These are phyloP conservation scores for Tolypocladium ophioglossoides DNA, from an alignment of 2,329 filamentous ascomycete species.

Conservation along the genomic window DNA sequence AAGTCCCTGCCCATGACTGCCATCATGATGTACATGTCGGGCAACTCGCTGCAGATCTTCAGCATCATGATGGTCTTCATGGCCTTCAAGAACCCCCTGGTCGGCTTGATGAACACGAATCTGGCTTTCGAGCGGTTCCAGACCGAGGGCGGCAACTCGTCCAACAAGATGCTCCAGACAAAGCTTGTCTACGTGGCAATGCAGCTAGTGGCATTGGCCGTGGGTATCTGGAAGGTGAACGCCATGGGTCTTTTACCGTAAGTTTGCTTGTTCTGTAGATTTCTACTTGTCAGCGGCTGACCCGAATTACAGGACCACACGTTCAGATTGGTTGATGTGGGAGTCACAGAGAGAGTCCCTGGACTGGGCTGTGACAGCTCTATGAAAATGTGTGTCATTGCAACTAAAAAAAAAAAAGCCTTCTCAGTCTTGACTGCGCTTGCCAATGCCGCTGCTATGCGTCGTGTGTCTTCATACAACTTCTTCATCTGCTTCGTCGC, in stretches of 20 bases:
- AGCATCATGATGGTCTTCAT: constrained; percentile 99
- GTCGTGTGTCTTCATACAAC: background rate
- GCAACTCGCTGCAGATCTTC: constrained; percentile 96
- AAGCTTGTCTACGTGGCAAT: constrained; percentile 83
- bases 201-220: constrained; percentile 70
- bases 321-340: constrained; percentile 97
- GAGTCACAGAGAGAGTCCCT: constrained; percentile 62
- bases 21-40: constrained; percentile 99
- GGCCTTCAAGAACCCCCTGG: constrained; percentile 93
- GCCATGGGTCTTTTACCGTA: constrained; percentile 90
- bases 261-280: constrained; percentile 24
- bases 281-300: background rate
- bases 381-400: background rate
- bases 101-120: constrained; percentile 73
- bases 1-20: constrained; percentile 96
- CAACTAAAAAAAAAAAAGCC: background rate
- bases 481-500: background rate
- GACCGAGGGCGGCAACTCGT: constrained; percentile 64
- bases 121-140: constrained; percentile 87
- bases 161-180: constrained; percentile 65
- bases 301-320: constrained; percentile 58
- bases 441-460: constrained; percentile 7
- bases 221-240: constrained; percentile 96
- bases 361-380: constrained; percentile 53
- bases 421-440: constrained; percentile 2